Conservation (phyloP, 176 grass and related monocot species). For the Juncus effusus region DNA sequence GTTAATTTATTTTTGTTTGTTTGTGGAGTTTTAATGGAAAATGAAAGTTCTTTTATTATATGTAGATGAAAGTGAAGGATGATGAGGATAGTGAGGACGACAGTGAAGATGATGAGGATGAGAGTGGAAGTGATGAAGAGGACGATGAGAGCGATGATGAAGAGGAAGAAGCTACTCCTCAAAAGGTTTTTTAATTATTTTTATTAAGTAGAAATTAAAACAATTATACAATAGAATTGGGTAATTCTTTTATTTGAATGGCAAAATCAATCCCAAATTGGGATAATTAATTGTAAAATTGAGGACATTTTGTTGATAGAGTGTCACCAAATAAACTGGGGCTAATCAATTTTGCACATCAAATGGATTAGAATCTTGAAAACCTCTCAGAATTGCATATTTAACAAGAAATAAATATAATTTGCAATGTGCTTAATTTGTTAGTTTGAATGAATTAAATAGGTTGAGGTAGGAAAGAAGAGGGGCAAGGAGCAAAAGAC, state of each 20-base stretch:
- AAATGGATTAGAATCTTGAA: too few species aligned
- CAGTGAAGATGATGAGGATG: constrained; percentile 11
- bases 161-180: constrained; percentile 68
- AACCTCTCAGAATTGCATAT: too few species aligned
- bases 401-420: too few species aligned
- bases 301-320: too few species aligned
- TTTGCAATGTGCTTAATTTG: background rate
- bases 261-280: too few species aligned
- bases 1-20: background rate
- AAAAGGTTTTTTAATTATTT: constrained; percentile 40
- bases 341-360: too few species aligned
- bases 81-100: constrained; percentile 31
- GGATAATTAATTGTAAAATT: too few species aligned
- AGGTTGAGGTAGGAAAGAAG: constrained; percentile 62
- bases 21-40: background rate
- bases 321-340: too few species aligned
- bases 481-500: constrained; percentile 45
- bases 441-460: background rate
- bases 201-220: too few species aligned
- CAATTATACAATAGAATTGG: too few species aligned
- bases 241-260: too few species aligned
- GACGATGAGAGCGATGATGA: constrained; percentile 40
- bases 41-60: background rate
- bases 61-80: constrained; percentile 17
- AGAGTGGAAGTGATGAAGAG: constrained; percentile 30